Evolutionary conservation across 2,329 filamentous ascomycete genomes (phyloP), one percentile per base, ranked within the genome.

Genomic region (Colletotrichum agaves): DNA sequence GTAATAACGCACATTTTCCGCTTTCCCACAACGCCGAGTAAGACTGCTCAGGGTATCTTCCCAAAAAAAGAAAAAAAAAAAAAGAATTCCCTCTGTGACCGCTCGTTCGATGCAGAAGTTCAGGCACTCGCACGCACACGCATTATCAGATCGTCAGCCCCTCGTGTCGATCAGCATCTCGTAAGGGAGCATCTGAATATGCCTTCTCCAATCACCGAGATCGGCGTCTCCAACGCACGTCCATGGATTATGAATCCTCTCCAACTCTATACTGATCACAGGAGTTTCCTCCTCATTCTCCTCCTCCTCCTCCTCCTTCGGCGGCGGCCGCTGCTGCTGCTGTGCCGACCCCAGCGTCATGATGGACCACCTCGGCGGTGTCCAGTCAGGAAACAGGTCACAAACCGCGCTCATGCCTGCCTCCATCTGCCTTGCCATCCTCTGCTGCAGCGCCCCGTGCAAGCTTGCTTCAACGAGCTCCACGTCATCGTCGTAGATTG

Each of bases 361-460:
- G 63, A 84, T 79, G 27, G 72, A 74, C 79, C 82, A 84, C 3
- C 66, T 69, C 2, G 79, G 78, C 5, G 78, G 74, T 12, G 47
- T 72, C 77, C 78, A 81, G 13, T 67, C 66, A 0, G 76, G 75
- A 4, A 73, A 70, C 31, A 75, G 70, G 10, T 74, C 71, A 37
- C 73, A 73, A n/a, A 81, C 70, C 4, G 74, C 75, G 10, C 67
- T 67, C 41, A 83, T 71, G 10, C 80, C 80, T 63, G 67, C 69
- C 31, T 69, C 61, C 19, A 83, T 75, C 67, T 81, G 80, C 41
- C 74, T 72, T 21, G 74, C 74, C 70, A 84, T 77, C 37, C 78
- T 74, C 50, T 77, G 74, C 4, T 74, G 73, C 55, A 79, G 73
- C 33, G 71, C 69, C 6, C 76, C 74, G 44, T 78, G 73, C 12